A percentile compares a stretch with the other conserved stretches of the same genome.
Evolutionary conservation across 2,329 filamentous ascomycete genomes (phyloP).

Genomic region (Aspergillaceae sp.): DNA sequence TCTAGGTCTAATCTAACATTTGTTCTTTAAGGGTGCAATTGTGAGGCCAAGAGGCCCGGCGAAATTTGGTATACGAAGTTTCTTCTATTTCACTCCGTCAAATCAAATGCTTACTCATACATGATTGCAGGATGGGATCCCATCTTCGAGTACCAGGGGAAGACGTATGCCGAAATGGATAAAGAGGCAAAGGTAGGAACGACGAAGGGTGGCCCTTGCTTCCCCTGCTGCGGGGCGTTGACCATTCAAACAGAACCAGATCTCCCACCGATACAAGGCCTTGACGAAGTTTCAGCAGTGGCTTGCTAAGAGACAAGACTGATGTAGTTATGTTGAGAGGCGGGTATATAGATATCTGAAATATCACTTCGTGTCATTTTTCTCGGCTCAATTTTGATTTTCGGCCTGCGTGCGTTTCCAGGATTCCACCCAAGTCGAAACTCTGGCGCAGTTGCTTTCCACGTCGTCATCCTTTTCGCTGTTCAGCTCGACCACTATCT

Average conservation of each 20-base stretch:
- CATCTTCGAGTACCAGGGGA: slow-evolving; percentile 85
- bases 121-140: slow-evolving; percentile 73
- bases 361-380: neutral
- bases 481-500: slow-evolving; percentile 79
- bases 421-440: slow-evolving; percentile 69
- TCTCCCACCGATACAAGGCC: slow-evolving; percentile 86
- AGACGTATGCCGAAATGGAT: slow-evolving; percentile 95
- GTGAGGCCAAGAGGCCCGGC: slow-evolving; percentile 72
- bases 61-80: slow-evolving; percentile 61
- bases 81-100: neutral
- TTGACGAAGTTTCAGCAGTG: slow-evolving; percentile 76
- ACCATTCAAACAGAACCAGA: slow-evolving; percentile 54
- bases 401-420: slow-evolving; percentile 57
- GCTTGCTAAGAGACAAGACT: slow-evolving; percentile 47
- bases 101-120: slow-evolving; percentile 1
- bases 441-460: slow-evolving; percentile 76
- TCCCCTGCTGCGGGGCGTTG: slow-evolving; percentile 1
- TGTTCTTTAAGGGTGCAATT: slow-evolving; percentile 56
- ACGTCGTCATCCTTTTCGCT: slow-evolving; percentile 79
- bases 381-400: slow-evolving; percentile 16
- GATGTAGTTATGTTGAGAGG: slow-evolving; percentile 3
- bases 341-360: slow-evolving; percentile 6
- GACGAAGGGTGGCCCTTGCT: neutral
- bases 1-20: neutral
- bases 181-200: slow-evolving; percentile 69